Percentiles rank a stretch among this genome's conserved stretches.
Evolutionary conservation across 805 yeast genomes (phyloP).

Genomic region (Yarrowia porcina): DNA sequence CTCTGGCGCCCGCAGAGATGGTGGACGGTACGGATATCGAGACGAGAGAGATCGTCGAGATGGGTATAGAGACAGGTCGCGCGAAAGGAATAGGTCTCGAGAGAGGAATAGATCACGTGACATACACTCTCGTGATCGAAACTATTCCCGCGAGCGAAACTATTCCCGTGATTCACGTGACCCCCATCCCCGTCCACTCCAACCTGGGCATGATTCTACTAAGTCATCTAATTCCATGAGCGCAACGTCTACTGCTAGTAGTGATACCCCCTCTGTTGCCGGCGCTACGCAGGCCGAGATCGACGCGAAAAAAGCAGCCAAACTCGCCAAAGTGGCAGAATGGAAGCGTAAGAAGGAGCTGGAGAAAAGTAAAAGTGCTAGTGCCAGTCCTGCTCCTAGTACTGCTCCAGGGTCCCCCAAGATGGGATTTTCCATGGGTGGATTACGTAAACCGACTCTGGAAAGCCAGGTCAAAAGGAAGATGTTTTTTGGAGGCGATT

Average conservation of each 20-base stretch:
- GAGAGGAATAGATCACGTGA: background rate
- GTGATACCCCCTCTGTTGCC: too few relatives aligned
- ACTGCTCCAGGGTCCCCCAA: background rate
- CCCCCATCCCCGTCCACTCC: background rate
- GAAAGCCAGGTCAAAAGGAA: background rate
- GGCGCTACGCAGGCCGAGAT: conserved; percentile 1
- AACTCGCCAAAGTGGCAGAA: conserved; percentile 54
- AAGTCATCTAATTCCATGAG: conserved; percentile 3
- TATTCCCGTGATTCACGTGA: background rate
- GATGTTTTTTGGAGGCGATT: background rate
- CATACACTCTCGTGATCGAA: background rate
- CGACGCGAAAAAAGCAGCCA: conserved; percentile 41
- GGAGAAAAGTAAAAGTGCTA: conserved; percentile 34
- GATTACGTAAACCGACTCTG: background rate
- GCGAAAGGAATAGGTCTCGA: background rate
- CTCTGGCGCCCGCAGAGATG: conserved; percentile 6
- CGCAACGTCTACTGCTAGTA: background rate
- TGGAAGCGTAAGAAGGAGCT: conserved; percentile 57
- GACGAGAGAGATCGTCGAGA: background rate
- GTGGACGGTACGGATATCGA: conserved; percentile 13
- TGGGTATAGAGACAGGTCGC: background rate
- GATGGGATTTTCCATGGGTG: background rate
- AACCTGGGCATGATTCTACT: conserved; percentile 5
- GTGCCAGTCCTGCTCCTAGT: conserved; percentile 25
- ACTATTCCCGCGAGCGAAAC: too few relatives aligned